Conservation (phyloP, 805 yeast genomes). For the Pichia paraexigua region DNA sequence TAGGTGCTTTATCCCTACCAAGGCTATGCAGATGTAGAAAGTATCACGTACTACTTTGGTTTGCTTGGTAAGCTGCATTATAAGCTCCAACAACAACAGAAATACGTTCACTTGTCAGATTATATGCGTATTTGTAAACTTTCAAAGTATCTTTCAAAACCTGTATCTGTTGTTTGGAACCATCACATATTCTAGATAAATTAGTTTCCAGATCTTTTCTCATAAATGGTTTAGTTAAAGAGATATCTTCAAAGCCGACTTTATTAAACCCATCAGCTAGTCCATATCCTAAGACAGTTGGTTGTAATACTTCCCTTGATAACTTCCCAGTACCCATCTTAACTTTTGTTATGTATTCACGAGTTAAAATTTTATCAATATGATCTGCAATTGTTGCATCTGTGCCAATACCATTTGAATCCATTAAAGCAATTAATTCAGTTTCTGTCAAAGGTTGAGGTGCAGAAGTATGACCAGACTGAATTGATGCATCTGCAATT, state of each 20-base stretch:
- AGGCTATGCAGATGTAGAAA: too few species aligned
- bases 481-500: slow-evolving; percentile 50
- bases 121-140: slow-evolving; percentile 57
- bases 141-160: slow-evolving; percentile 49
- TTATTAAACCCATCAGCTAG: slow-evolving; percentile 81
- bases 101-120: slow-evolving; percentile 2
- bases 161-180: slow-evolving; percentile 41
- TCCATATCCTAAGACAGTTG: slow-evolving; percentile 79
- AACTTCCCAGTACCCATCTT: slow-evolving; percentile 29
- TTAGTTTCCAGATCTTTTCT: slow-evolving; percentile 67
- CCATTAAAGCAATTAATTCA: slow-evolving; percentile 89
- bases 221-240: slow-evolving; percentile 83
- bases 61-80: not conserved
- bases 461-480: slow-evolving; percentile 70
- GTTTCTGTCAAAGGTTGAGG: slow-evolving; percentile 86
- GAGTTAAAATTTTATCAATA: slow-evolving; percentile 63
- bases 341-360: slow-evolving; percentile 56
- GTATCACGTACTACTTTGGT: not conserved
- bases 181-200: slow-evolving; percentile 61
- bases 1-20: too few species aligned
- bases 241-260: slow-evolving; percentile 60
- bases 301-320: slow-evolving; percentile 45
- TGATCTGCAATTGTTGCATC: slow-evolving; percentile 99
- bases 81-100: slow-evolving; percentile 4
- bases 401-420: slow-evolving; percentile 94